These are phyloP conservation scores for Coriolopsis trogii DNA, from an alignment of 1,284 basidiomycete genomes.

Conservation along the genomic window DNA sequence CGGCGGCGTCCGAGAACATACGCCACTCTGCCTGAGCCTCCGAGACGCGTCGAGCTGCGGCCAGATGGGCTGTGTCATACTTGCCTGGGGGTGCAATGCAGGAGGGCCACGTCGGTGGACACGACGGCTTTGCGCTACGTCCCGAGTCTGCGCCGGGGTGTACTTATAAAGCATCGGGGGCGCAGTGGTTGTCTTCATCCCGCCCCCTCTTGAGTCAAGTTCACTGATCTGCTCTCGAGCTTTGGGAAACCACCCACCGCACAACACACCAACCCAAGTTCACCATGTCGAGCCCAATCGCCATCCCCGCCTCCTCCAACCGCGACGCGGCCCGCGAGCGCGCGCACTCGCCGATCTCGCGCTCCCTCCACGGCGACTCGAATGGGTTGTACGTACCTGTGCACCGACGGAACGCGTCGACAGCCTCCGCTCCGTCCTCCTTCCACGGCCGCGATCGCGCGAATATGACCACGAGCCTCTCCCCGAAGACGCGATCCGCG, in stretches of 20 bases:
- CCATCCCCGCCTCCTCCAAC: slow-evolving; percentile 22
- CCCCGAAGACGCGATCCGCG: not conserved
- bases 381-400: slow-evolving; percentile 30
- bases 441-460: slow-evolving; percentile 6
- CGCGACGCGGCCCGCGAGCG: not conserved
- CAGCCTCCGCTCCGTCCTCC: slow-evolving; percentile 11
- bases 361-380: slow-evolving; percentile 16
- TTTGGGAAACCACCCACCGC: not conserved
- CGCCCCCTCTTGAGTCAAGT: not conserved
- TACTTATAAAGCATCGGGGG: not conserved
- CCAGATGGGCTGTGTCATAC: not conserved
- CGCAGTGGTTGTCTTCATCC: not conserved
- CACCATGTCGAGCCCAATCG: slow-evolving; percentile 34
- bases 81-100: not conserved
- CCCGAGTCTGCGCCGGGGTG: too few species aligned
- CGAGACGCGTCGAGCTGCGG: slow-evolving; percentile 1
- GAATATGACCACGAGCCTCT: too few species aligned
- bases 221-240: not conserved
- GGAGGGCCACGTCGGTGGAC: slow-evolving; percentile 4
- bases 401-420: slow-evolving; percentile 29
- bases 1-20: slow-evolving; percentile 1
- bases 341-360: slow-evolving; percentile 4
- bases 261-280: not conserved
- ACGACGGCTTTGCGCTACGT: too few species aligned
- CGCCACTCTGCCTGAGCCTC: not conserved